A percentile compares a stretch with the other conserved stretches of the same genome.
phyloP scores from a whole-genome alignment of 2,329 filamentous ascomycete species.

The Aspergillus terreus region DNA sequence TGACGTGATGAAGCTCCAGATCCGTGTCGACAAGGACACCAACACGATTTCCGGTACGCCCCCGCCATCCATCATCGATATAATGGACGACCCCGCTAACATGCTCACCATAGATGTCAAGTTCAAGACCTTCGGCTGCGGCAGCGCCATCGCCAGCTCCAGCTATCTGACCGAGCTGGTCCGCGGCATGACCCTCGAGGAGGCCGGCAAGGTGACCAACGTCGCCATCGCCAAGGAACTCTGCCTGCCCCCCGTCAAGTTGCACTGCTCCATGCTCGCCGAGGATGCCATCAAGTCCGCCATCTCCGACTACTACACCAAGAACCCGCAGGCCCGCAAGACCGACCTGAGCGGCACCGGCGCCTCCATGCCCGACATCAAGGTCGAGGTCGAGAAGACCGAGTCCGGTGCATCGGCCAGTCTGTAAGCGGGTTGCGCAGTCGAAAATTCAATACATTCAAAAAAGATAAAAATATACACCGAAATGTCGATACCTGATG shows the following conservation, averaged over 20 bases:
- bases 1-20: conserved; percentile 92
- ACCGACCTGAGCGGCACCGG: conserved; percentile 76
- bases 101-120: conserved; percentile 63
- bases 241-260: conserved; percentile 83
- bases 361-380: conserved; percentile 59
- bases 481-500: neutral
- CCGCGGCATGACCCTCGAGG: conserved; percentile 91
- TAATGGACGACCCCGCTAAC: neutral
- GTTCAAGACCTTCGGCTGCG: conserved; percentile 97
- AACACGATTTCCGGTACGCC: conserved; percentile 66
- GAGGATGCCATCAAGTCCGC: conserved; percentile 92
- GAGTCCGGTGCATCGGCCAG: conserved; percentile 26
- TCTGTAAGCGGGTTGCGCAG: conserved; percentile 14
- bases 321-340: conserved; percentile 71
- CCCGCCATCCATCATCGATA: neutral
- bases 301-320: conserved; percentile 85
- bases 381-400: conserved; percentile 44
- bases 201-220: conserved; percentile 89
- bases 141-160: conserved; percentile 88
- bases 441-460: neutral
- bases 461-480: conserved; percentile 8
- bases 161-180: conserved; percentile 95
- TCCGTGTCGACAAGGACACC: conserved; percentile 81
- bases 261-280: conserved; percentile 89
- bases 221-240: conserved; percentile 98